Evolutionary conservation across 116 monocot species (phyloP), one percentile per base, ranked within the genome.

Genomic region (Trichopus zeylanicus): DNA sequence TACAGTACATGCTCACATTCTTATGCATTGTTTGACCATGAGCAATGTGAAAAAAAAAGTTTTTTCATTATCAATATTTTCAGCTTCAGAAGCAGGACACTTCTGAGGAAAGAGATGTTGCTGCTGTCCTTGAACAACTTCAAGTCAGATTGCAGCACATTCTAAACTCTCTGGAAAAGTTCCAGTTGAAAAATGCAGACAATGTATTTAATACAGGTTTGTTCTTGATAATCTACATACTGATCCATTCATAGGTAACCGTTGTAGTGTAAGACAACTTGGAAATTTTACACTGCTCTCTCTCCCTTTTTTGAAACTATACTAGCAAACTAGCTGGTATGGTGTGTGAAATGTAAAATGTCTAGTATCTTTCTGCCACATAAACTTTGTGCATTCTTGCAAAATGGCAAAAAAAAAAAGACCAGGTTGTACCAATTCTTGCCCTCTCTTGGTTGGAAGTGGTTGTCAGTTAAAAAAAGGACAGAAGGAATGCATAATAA

Each of bases 171-270:
- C 31, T 97, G 53, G 84, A 87, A 56, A 46, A 29, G 10, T 91
- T 91, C 56, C 97, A 97, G 54, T 38, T 64, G 34, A 87, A 54
- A 84, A 97, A 97, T 87, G 63, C 97, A 73, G 87, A 91, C 32
- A 77, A 63, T 71, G 67, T 97, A 53, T 97, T 97, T 62, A 97
- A 73, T 63, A 97, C 84, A 77, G 91, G 97, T 97, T 28, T 22
- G 73, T 57, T 66, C 29, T 42, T 4, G 3, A 15, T 42, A 42
- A 4, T 8, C 32, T 33, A 5, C n/a, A 5, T 33, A 33, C 8
- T 33, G 32, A 8, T 33, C 8, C 32, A 33, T 33, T 5, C n/a
- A n/a, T 8, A 33, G 32, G 32, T 8, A 33, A 4, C 32, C 8
- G 4, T 33, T 8, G 8, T 5, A 33, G 32, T 33, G 8, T 4